phyloP scores from a whole-genome alignment of 176 grass and related monocot genomes.

The Eragrostis nindensis region DNA sequence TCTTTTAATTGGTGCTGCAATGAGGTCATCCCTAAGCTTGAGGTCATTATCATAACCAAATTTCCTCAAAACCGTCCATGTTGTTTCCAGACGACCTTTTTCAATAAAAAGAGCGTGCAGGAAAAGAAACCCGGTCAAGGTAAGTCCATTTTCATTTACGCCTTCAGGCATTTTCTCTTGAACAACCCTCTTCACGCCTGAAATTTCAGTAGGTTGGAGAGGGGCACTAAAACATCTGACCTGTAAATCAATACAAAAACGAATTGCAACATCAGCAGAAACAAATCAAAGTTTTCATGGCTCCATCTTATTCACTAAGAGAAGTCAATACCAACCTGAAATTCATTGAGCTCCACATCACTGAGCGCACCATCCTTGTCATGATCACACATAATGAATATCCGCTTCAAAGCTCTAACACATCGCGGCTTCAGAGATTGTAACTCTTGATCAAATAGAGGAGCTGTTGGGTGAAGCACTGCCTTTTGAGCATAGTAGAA shows the following conservation, averaged over 20 bases:
- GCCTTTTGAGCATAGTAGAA: slow-evolving; percentile 98
- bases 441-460: slow-evolving; percentile 91
- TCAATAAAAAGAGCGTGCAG: slow-evolving; percentile 98
- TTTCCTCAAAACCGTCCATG: slow-evolving; percentile 96
- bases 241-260: slow-evolving; percentile 43
- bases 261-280: slow-evolving; percentile 8
- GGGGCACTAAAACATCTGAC: slow-evolving; percentile 92
- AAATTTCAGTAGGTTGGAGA: slow-evolving; percentile 90
- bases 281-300: background rate
- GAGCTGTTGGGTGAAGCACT: slow-evolving; percentile 92
- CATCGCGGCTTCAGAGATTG: slow-evolving; percentile 92
- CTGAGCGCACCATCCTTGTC: slow-evolving; percentile 94
- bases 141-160: slow-evolving; percentile 80
- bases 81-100: slow-evolving; percentile 95
- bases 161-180: slow-evolving; percentile 99
- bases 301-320: no score
- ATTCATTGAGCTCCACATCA: slow-evolving; percentile 93
- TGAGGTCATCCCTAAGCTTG: slow-evolving; percentile 90
- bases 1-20: slow-evolving; percentile 76
- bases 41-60: slow-evolving; percentile 97
- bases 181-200: slow-evolving; percentile 91
- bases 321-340: slow-evolving; percentile 60
- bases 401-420: slow-evolving; percentile 88
- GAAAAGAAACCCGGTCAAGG: slow-evolving; percentile 94
- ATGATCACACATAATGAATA: slow-evolving; percentile 90